phyloP scores from a whole-genome alignment of 345 rosid genomes.

The Cardamine resedifolia region DNA sequence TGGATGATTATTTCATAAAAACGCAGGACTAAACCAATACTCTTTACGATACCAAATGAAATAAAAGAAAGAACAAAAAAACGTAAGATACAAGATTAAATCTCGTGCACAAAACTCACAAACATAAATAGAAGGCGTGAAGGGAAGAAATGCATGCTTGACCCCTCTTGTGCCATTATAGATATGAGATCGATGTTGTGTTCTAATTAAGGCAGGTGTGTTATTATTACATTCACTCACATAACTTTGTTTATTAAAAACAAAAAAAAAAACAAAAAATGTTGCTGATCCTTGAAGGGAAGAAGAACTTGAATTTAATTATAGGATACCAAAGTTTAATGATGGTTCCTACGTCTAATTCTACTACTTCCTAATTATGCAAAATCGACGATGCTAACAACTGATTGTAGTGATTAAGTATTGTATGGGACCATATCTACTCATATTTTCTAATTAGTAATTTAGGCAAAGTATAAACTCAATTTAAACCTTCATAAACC shows the following conservation, averaged over 20 bases:
- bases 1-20: not conserved
- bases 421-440: constrained; percentile 7
- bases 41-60: not conserved
- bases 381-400: constrained; percentile 8
- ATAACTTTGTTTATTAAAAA: not conserved
- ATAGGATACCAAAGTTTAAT: constrained; percentile 34
- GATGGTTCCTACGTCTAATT: constrained; percentile 25
- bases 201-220: constrained; percentile 24
- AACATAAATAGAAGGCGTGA: constrained; percentile 36
- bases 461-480: constrained; percentile 10
- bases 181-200: constrained; percentile 22
- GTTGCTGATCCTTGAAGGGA: constrained; percentile 43
- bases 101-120: constrained; percentile 25
- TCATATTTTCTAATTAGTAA: constrained; percentile 3
- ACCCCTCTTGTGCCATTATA: constrained; percentile 33
- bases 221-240: constrained; percentile 38
- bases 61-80: constrained; percentile 4
- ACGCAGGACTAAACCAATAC: not conserved
- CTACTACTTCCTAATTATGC: constrained; percentile 30
- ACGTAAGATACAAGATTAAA: constrained; percentile 36
- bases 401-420: constrained; percentile 23
- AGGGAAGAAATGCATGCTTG: constrained; percentile 38
- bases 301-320: constrained; percentile 24
- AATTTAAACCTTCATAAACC: not conserved
- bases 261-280: not conserved